A percentile compares a stretch with the other conserved stretches of the same genome.
Evolutionary conservation across 192 early-diverging fungal genomes (phyloP).

Genomic region (Helicostylum pulchrum): DNA sequence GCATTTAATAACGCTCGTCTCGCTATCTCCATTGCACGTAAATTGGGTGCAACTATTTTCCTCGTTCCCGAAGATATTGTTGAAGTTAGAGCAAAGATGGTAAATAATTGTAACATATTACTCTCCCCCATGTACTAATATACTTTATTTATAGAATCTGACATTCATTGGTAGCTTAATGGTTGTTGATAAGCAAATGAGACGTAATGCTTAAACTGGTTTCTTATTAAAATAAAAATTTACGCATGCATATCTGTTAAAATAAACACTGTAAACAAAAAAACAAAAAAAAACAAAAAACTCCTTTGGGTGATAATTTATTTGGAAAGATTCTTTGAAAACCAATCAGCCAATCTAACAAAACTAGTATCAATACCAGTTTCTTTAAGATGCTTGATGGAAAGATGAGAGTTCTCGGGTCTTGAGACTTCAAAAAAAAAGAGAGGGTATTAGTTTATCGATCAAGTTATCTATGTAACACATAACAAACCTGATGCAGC

Average conservation of each 20-base stretch:
- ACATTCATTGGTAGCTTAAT: slow-evolving; percentile 95
- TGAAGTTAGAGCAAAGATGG: slow-evolving; percentile 96
- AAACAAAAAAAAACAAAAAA: too few relatives aligned
- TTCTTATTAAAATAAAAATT: too few relatives aligned
- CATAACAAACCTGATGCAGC: slow-evolving; percentile 24
- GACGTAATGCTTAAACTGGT: not conserved
- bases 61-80: slow-evolving; percentile 98
- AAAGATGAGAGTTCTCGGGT: slow-evolving; percentile 64
- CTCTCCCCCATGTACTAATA: not conserved
- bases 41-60: slow-evolving; percentile 98
- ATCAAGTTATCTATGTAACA: not conserved
- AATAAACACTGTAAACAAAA: too few relatives aligned
- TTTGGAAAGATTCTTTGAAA: slow-evolving; percentile 10
- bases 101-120: slow-evolving; percentile 35
- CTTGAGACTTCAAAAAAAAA: slow-evolving; percentile 44
- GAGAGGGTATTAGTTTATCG: not conserved
- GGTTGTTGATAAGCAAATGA: slow-evolving; percentile 61
- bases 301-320: too few relatives aligned
- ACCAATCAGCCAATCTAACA: slow-evolving; percentile 60
- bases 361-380: slow-evolving; percentile 47
- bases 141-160: slow-evolving; percentile 61
- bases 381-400: slow-evolving; percentile 55
- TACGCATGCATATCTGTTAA: too few relatives aligned
- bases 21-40: slow-evolving; percentile 97
- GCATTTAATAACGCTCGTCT: slow-evolving; percentile 92